These are phyloP conservation scores for Naganishia sp. DNA, from an alignment of 1,284 basidiomycete species.

Conservation along the genomic window DNA sequence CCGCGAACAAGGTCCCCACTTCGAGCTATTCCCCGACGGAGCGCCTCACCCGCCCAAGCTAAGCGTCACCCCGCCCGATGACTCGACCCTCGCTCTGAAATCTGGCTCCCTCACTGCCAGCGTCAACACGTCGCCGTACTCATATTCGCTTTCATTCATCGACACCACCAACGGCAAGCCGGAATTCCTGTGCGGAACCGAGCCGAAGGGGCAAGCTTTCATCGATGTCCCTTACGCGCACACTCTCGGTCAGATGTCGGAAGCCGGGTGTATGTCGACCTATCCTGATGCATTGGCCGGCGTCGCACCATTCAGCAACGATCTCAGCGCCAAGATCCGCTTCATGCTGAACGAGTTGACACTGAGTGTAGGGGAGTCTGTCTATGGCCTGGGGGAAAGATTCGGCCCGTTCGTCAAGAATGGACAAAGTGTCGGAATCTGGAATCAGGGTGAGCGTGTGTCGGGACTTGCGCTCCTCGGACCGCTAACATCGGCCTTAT, in stretches of 20 bases:
- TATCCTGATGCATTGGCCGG: conserved; percentile 50
- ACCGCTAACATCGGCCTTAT: conserved; percentile 46
- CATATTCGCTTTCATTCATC: conserved; percentile 57
- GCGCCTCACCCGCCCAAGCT: conserved; percentile 57
- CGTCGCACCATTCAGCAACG: background rate
- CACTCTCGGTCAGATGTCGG: conserved; percentile 63
- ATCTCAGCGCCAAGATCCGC: conserved; percentile 33
- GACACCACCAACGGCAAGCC: conserved; percentile 19
- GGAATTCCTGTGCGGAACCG: conserved; percentile 49
- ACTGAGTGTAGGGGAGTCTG: conserved; percentile 67
- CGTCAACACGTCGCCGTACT: conserved; percentile 40
- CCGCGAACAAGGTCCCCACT: conserved; percentile 57
- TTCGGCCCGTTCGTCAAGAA: conserved; percentile 75
- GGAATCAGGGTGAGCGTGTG: conserved; percentile 64
- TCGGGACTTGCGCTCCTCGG: background rate
- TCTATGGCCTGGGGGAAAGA: conserved; percentile 69
- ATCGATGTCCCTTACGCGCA: conserved; percentile 67
- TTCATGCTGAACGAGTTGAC: conserved; percentile 70
- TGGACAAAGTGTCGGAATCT: conserved; percentile 64
- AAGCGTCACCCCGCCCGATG: conserved; percentile 52
- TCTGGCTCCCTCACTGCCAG: conserved; percentile 43
- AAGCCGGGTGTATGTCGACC: conserved; percentile 63
- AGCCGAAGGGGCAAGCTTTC: conserved; percentile 64
- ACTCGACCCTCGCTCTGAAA: conserved; percentile 52
- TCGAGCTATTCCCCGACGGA: conserved; percentile 67